These are phyloP conservation scores for Pestalotiopsis sp. DNA, from an alignment of 2,329 filamentous ascomycete genomes.

Conservation along the genomic window DNA sequence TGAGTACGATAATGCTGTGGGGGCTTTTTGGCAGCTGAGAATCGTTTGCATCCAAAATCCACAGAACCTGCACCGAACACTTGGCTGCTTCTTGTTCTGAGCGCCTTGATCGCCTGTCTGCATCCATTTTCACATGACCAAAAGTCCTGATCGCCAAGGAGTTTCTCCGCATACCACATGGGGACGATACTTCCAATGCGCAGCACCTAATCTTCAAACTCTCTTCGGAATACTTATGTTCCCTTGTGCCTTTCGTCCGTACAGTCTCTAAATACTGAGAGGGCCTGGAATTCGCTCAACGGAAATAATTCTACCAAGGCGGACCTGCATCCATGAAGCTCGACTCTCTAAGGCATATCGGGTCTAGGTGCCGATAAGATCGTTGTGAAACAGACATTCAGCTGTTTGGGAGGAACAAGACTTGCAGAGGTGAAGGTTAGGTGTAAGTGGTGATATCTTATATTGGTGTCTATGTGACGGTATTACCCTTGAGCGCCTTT, in stretches of 20 bases:
- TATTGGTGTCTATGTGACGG: background rate
- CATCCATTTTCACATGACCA: background rate
- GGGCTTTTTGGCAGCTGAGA: too few relatives aligned
- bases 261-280: background rate
- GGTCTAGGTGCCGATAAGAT: background rate
- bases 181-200: background rate
- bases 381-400: background rate
- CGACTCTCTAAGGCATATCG: background rate
- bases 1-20: too few relatives aligned
- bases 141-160: background rate
- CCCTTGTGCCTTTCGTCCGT: background rate
- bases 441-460: background rate
- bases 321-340: background rate
- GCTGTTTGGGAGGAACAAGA: background rate
- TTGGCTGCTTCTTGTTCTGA: background rate
- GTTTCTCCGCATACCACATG: background rate
- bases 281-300: background rate
- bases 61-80: background rate
- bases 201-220: background rate
- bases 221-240: background rate
- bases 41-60: background rate
- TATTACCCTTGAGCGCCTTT: background rate
- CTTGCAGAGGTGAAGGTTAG: background rate
- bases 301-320: background rate
- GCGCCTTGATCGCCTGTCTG: background rate